These are phyloP conservation scores for Musa itinerans DNA, from an alignment of 176 grass and related monocot genomes.

Conservation along the genomic window DNA sequence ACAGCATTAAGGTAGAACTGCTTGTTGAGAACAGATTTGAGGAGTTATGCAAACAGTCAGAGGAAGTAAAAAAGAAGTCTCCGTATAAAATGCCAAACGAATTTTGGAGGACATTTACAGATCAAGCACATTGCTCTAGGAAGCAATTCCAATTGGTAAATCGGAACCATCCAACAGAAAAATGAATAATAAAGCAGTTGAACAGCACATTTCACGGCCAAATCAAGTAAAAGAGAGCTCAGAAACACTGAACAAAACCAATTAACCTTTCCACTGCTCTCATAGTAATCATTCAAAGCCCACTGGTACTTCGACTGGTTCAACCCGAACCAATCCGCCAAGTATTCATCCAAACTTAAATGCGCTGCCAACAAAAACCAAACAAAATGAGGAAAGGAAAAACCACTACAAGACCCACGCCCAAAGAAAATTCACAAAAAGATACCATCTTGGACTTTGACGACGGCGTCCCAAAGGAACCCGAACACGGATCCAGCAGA, in stretches of 20 bases:
- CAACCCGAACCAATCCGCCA: conserved; percentile 10
- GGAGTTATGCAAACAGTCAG: no score
- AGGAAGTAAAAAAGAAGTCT: not conserved
- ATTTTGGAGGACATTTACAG: not conserved
- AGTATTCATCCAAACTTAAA: conserved; percentile 15
- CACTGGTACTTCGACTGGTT: conserved; percentile 18
- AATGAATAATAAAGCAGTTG: not conserved
- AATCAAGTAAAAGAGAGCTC: not conserved
- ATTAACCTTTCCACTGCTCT: not conserved
- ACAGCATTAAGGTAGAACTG: not conserved
- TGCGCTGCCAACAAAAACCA: not conserved
- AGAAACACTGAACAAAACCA: not conserved
- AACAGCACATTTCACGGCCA: not conserved
- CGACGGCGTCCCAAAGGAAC: conserved; percentile 4
- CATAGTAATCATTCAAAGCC: conserved; percentile 10
- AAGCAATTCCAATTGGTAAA: not conserved
- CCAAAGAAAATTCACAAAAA: not conserved
- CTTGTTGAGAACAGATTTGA: not conserved
- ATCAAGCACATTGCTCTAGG: not conserved
- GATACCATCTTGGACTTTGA: conserved; percentile 13
- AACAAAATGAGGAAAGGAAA: not conserved
- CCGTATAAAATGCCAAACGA: not conserved
- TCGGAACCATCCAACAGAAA: not conserved
- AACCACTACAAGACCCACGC: not conserved
- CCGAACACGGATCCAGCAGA: not conserved